These are phyloP conservation scores for Santalum album DNA, from an alignment of 164 flowering plant species.

Conservation along the genomic window DNA sequence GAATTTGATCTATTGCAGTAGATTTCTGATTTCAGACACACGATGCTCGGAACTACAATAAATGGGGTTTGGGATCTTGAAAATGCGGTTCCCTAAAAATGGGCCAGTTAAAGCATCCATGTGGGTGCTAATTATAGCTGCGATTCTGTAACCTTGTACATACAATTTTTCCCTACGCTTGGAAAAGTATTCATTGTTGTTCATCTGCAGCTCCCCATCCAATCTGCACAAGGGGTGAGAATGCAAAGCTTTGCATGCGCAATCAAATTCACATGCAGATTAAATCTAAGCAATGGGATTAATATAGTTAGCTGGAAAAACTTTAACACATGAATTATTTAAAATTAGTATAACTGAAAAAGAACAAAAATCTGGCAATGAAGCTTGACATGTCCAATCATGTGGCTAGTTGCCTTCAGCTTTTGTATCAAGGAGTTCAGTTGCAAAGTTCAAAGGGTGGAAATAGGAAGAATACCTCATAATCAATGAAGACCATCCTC, in stretches of 20 bases:
- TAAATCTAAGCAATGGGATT: too few relatives aligned
- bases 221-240: constrained; percentile 24
- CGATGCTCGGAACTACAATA: constrained; percentile 12
- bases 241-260: neutral
- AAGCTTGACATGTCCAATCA: too few relatives aligned
- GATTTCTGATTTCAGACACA: neutral
- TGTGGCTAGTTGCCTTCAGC: too few relatives aligned
- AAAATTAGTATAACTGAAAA: too few relatives aligned
- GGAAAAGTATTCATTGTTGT: constrained; percentile 33
- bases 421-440: too few relatives aligned
- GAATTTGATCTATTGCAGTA: neutral
- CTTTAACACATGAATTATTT: too few relatives aligned
- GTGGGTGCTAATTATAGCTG: constrained; percentile 48
- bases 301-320: too few relatives aligned
- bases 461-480: constrained; percentile 38
- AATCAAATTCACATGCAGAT: neutral
- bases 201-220: constrained; percentile 34
- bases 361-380: too few relatives aligned
- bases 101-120: constrained; percentile 47
- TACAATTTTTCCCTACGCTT: constrained; percentile 25
- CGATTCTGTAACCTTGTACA: constrained; percentile 33
- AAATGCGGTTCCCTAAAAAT: constrained; percentile 26
- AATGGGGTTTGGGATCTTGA: constrained; percentile 50
- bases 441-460: neutral
- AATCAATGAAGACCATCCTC: constrained; percentile 48